phyloP scores from a whole-genome alignment of 169 alveolate genomes.

The Amoebophrya sp. region DNA sequence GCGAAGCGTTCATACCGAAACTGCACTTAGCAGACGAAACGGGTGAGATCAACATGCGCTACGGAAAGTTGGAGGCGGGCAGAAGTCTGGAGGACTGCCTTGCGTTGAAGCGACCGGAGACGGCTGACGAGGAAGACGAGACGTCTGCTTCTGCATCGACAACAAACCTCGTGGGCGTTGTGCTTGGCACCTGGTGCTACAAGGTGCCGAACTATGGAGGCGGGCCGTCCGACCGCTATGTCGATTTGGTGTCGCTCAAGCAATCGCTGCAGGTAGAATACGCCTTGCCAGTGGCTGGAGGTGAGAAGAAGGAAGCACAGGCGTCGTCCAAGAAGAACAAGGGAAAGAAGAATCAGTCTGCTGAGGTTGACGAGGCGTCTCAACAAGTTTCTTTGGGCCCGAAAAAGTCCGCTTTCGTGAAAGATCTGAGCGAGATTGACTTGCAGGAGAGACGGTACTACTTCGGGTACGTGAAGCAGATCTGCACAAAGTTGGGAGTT shows the following conservation, averaged over 20 bases:
- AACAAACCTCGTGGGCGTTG: background rate
- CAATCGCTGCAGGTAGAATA: background rate
- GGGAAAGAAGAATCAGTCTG: too few relatives aligned
- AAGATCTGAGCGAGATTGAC: background rate
- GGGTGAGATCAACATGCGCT: background rate
- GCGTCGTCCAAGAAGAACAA: background rate
- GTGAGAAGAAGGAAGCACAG: too few relatives aligned
- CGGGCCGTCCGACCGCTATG: background rate
- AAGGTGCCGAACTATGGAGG: background rate
- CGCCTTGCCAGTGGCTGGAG: too few relatives aligned
- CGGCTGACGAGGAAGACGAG: too few relatives aligned
- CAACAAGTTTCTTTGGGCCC: too few relatives aligned
- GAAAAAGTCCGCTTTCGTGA: background rate
- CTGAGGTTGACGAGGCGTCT: too few relatives aligned
- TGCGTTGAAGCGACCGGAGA: too few relatives aligned
- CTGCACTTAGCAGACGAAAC: background rate
- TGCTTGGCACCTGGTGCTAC: constrained; percentile 18
- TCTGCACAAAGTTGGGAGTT: background rate
- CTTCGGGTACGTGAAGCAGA: background rate
- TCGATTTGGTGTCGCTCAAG: background rate
- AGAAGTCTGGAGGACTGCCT: background rate
- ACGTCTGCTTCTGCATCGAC: background rate
- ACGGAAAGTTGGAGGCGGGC: background rate
- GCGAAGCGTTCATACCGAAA: background rate
- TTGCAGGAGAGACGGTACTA: background rate